Evolutionary conservation across 129 eudicot species (phyloP), one percentile per base, ranked within the genome.

Genomic region (Oenanthe sinensis): DNA sequence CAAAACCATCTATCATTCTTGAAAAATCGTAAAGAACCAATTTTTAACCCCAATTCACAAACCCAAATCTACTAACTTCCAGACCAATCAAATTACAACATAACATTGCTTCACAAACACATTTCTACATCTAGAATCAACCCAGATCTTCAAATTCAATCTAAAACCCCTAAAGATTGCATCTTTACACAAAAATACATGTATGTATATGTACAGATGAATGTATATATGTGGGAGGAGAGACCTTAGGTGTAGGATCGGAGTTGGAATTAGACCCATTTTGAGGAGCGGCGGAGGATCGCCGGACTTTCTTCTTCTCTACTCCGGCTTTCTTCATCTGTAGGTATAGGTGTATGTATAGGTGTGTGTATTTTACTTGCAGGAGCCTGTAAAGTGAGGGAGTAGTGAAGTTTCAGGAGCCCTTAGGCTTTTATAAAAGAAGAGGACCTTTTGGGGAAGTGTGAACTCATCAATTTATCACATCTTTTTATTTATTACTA

Each of bases 241-340:
- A 9, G 81, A 91, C 97, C 97, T 90, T 88, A 76, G 92, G 92
- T 30, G 97, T 86, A 68, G 88, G 82, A 52, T 86, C 97, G 79
- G 85, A 79, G 84, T 46, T 70, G 85, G 85, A 75, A 79, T 85
- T 78, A 73, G 81, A 49, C 20, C 87, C 87, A 63, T 74, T 85
- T 81, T 85, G 87, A 14, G 83, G 84, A 16, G 91, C 87, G 79
- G 79, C 91, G 72, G 91, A 79, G 44, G 96, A 92, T 82, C 96
- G 96, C 83, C 96, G 93, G 87, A 88, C 91, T 81, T 89, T 80
- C 87, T 90, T 92, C 85, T 92, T 92, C 84, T 92, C 97, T 15
- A 72, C 77, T 26, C 91, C 91, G 69, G 90, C 82, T 83, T 86
- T 90, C 95, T 87, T 90, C 93, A 90, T 90, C 17, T 72, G 65